Evolutionary conservation across 805 yeast genomes (phyloP).

Genomic region (Saccharomyces cerevisiae): DNA sequence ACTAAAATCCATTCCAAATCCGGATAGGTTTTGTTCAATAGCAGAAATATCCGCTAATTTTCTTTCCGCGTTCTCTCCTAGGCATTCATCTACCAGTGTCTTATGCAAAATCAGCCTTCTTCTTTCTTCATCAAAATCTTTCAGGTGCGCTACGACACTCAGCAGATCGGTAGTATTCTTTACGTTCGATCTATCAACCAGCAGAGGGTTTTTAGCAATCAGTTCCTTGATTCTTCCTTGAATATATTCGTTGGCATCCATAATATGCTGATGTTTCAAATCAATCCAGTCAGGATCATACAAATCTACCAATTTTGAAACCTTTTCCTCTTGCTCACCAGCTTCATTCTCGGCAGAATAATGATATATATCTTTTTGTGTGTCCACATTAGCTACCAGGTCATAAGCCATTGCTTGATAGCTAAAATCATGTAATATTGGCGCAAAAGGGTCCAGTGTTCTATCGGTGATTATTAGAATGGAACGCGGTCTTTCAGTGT

Average conservation of each 20-base stretch:
- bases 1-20: slow-evolving; percentile 61
- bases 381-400: slow-evolving; percentile 39
- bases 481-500: slow-evolving; percentile 55
- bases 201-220: slow-evolving; percentile 62
- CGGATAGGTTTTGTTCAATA: slow-evolving; percentile 74
- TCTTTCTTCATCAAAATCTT: slow-evolving; percentile 61
- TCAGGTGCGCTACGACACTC: slow-evolving; percentile 63
- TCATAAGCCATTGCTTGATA: slow-evolving; percentile 93
- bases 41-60: slow-evolving; percentile 68
- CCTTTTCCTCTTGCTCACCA: slow-evolving; percentile 36
- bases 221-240: slow-evolving; percentile 53
- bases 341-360: slow-evolving; percentile 51
- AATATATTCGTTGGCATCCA: slow-evolving; percentile 60
- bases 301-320: slow-evolving; percentile 44
- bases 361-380: slow-evolving; percentile 38
- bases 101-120: slow-evolving; percentile 52
- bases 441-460: slow-evolving; percentile 73
- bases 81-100: slow-evolving; percentile 55
- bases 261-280: slow-evolving; percentile 65
- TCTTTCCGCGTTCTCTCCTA: slow-evolving; percentile 48
- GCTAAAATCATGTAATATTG: slow-evolving; percentile 79
- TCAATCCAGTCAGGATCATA: slow-evolving; percentile 63
- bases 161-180: slow-evolving; percentile 62
- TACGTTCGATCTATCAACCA: slow-evolving; percentile 60
- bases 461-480: slow-evolving; percentile 74